Base-by-base conservation (phyloP, 176 grass and related monocot genomes). In the Oropetium thomaeum region DNA sequence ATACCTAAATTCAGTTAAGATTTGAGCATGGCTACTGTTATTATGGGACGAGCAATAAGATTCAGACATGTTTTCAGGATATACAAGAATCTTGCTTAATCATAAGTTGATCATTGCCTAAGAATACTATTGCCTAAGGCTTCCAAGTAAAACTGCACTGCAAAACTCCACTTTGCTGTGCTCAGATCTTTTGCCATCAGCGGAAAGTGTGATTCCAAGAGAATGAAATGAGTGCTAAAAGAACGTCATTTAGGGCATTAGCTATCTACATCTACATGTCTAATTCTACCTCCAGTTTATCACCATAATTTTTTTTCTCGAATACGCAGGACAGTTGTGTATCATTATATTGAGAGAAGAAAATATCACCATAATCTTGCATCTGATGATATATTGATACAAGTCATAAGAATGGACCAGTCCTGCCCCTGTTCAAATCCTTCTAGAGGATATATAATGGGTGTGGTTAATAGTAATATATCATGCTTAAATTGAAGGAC, bases 291-390 rank as follows among this genome's bases (percentile, higher is more conserved):
- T 19, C 44, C 53, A 67, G 34, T 57, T 51, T 58, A 82, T 71
- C 38, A 65, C 8, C 5, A 34, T 62, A 33, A 55, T 81, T n/a
- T n/a, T n/a, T n/a, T n/a, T n/a, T n/a, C n/a, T n/a, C n/a, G n/a
- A n/a, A n/a, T n/a, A n/a, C n/a, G n/a, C n/a, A n/a, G n/a, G n/a
- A n/a, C n/a, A n/a, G n/a, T n/a, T n/a, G n/a, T n/a, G n/a, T n/a
- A n/a, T n/a, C n/a, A n/a, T n/a, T n/a, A n/a, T n/a, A n/a, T n/a
- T n/a, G n/a, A n/a, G n/a, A n/a, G n/a, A n/a, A n/a, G n/a, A n/a
- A n/a, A n/a, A n/a, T 63, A 81, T 70, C 34, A 62, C 6, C 7
- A 29, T 65, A 29, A 49, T 82, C 47, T 40, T 69, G 15, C 61
- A 55, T 51, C n/a, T 20, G 19, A 33, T 5, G 28, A 58, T 71